These are phyloP conservation scores for Moniliophthora roreri DNA, from an alignment of 1,284 basidiomycete genomes.

Conservation along the genomic window DNA sequence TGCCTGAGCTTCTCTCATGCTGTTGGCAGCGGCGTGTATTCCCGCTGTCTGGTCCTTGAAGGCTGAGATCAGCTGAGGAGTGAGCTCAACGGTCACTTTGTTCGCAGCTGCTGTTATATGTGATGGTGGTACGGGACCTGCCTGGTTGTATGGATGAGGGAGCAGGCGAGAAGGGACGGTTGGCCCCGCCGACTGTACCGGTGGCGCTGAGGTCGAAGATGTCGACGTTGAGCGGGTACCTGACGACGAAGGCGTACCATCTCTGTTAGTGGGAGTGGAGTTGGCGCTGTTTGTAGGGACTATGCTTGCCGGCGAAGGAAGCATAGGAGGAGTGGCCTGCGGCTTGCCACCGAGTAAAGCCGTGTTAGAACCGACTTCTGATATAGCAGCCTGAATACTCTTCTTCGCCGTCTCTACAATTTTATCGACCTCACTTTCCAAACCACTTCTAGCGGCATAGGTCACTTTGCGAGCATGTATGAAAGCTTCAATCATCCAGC, in stretches of 20 bases:
- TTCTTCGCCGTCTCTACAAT: conserved; percentile 33
- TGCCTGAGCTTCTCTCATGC: conserved; percentile 50
- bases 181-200: conserved; percentile 25
- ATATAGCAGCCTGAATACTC: conserved; percentile 45
- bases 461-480: conserved; percentile 61
- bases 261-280: conserved; percentile 65
- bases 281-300: conserved; percentile 64
- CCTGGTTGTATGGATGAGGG: conserved; percentile 31
- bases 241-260: conserved; percentile 40
- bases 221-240: conserved; percentile 22
- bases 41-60: conserved; percentile 49
- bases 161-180: conserved; percentile 35
- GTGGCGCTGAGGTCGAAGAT: conserved; percentile 23
- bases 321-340: conserved; percentile 60
- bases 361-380: conserved; percentile 37
- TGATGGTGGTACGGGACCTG: conserved; percentile 33
- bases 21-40: conserved; percentile 41
- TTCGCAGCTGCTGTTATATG: conserved; percentile 39
- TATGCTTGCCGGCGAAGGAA: conserved; percentile 73
- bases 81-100: conserved; percentile 35
- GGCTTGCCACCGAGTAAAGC: conserved; percentile 38
- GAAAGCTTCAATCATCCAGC: conserved; percentile 72
- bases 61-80: conserved; percentile 36
- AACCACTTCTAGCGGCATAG: conserved; percentile 40
- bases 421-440: conserved; percentile 46